Evolutionary conservation across 2,329 filamentous ascomycete species (phyloP).

Genomic region (Xenoacremonium recifei): DNA sequence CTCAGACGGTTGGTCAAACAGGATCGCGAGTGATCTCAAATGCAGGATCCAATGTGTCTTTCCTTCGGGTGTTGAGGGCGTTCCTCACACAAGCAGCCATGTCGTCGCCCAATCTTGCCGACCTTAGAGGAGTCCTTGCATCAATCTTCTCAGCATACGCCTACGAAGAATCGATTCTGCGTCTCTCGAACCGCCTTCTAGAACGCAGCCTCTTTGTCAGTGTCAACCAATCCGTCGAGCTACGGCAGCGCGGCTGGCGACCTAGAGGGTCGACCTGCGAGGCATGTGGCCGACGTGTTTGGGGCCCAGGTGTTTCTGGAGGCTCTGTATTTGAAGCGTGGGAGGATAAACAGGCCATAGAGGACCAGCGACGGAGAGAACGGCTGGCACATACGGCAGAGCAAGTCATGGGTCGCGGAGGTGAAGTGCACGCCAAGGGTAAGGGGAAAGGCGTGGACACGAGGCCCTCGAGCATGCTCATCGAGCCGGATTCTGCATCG

Average conservation of each 20-base stretch:
- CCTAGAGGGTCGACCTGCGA: constrained; percentile 86
- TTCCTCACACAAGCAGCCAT: constrained; percentile 82
- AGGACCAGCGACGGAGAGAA: constrained; percentile 45
- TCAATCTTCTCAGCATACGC: constrained; percentile 95
- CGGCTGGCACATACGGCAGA: constrained; percentile 36
- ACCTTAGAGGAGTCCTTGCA: constrained; percentile 78
- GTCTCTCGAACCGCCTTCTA: constrained; percentile 80
- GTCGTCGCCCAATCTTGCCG: constrained; percentile 80
- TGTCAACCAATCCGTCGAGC: constrained; percentile 69
- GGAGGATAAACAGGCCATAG: constrained; percentile 60
- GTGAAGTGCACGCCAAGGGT: constrained; percentile 33
- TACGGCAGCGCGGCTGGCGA: constrained; percentile 85
- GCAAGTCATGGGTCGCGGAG: constrained; percentile 37
- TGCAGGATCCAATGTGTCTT: constrained; percentile 64
- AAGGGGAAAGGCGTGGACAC: constrained; percentile 44
- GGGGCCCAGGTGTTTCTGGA: constrained; percentile 79
- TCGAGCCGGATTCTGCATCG: constrained; percentile 30
- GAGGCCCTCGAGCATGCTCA: constrained; percentile 41
- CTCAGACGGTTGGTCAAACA: constrained; percentile 33
- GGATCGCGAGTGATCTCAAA: constrained; percentile 35
- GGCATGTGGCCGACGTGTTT: constrained; percentile 76
- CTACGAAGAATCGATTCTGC: constrained; percentile 88
- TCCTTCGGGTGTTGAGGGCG: constrained; percentile 82
- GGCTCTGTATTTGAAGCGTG: constrained; percentile 77
- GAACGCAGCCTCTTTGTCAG: constrained; percentile 87